Evolutionary conservation across 495 filamentous ascomycete genomes (phyloP).

Genomic region (Astrocystis sublimbata): DNA sequence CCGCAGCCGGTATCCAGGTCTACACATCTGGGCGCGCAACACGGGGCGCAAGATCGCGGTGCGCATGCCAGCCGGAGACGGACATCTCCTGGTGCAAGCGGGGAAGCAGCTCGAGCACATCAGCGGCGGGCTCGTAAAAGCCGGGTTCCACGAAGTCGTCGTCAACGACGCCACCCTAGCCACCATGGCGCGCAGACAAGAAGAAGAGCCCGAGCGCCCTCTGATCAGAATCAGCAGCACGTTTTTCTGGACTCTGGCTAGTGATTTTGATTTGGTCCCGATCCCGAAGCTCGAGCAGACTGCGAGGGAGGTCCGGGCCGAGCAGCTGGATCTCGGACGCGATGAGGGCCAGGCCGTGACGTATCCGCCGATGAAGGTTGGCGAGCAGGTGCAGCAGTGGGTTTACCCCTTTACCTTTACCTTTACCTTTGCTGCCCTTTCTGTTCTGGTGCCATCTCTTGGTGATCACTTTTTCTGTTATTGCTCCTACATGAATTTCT

Average conservation of each 20-base stretch:
- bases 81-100: conserved; percentile 53
- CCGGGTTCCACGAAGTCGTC: conserved; percentile 56
- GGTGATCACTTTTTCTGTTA: not conserved
- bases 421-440: not conserved
- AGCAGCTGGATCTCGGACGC: conserved; percentile 44
- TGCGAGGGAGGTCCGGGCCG: conserved; percentile 39
- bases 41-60: conserved; percentile 51
- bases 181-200: conserved; percentile 37
- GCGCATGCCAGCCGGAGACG: conserved; percentile 48
- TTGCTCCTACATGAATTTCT: not conserved
- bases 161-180: conserved; percentile 47
- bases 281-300: conserved; percentile 38
- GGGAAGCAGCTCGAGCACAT: conserved; percentile 57
- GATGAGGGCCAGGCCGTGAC: conserved; percentile 48
- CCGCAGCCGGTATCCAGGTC: conserved; percentile 53
- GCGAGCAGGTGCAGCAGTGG: conserved; percentile 49
- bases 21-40: conserved; percentile 58
- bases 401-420: conserved; percentile 19
- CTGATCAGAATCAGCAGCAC: conserved; percentile 50
- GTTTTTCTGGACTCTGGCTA: conserved; percentile 53
- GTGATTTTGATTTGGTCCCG: conserved; percentile 48
- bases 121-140: conserved; percentile 53
- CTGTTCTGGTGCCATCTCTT: not conserved
- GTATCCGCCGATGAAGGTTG: conserved; percentile 49
- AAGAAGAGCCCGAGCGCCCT: conserved; percentile 42